Evolutionary conservation across 805 yeast species (phyloP).

Genomic region (Wickerhamomyces kurtzmanii): DNA sequence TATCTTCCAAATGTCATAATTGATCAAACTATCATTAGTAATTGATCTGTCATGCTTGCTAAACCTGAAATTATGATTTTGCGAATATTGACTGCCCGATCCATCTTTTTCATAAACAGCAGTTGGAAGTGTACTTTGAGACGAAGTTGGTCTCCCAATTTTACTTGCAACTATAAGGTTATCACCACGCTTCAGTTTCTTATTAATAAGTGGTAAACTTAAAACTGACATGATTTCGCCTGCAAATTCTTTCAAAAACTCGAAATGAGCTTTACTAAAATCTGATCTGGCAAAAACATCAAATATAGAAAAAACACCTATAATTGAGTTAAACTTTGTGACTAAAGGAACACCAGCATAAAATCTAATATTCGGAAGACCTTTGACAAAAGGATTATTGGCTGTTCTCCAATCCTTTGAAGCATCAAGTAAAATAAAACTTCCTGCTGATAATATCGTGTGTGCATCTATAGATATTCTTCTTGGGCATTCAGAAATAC

Average conservation of each 20-base stretch:
- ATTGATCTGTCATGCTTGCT: conserved; percentile 17
- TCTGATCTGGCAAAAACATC: conserved; percentile 32
- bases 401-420: conserved; percentile 61
- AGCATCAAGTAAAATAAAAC: conserved; percentile 49
- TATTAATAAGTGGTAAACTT: conserved; percentile 13
- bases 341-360: conserved; percentile 58
- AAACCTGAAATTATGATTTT: conserved; percentile 34
- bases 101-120: conserved; percentile 55
- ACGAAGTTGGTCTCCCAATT: conserved; percentile 52
- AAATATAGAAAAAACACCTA: conserved; percentile 54
- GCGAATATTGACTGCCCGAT: conserved; percentile 51
- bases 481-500: conserved; percentile 41
- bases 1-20: conserved; percentile 24
- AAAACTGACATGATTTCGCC: conserved; percentile 31
- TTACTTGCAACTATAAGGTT: conserved; percentile 23
- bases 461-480: conserved; percentile 58
- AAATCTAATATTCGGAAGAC: conserved; percentile 48
- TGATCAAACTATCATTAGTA: conserved; percentile 17
- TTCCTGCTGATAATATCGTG: conserved; percentile 47
- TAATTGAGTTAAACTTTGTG: conserved; percentile 26
- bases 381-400: conserved; percentile 53
- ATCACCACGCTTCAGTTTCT: conserved; percentile 1
- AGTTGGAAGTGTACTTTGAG: conserved; percentile 19
- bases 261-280: conserved; percentile 25
- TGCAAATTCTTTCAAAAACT: conserved; percentile 26